Evolutionary conservation across 2,329 filamentous ascomycete genomes (phyloP).

Genomic region (Ramichloridium luteum): DNA sequence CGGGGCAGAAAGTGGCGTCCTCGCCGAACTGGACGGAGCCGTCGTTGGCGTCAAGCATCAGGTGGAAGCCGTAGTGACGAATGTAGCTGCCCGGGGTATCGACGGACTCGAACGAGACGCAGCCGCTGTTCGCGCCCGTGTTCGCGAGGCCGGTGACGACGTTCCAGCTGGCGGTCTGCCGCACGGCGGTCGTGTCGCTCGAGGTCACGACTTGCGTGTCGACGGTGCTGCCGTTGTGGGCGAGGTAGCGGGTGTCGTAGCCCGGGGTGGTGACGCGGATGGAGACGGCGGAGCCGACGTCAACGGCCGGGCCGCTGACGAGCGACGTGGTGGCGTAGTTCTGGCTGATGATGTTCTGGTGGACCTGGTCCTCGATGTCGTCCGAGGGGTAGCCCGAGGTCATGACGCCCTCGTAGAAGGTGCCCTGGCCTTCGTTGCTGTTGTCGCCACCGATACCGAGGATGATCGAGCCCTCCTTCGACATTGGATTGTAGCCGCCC

Average conservation of each 20-base stretch:
- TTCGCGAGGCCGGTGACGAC: conserved; percentile 39
- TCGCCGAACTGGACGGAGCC: conserved; percentile 45
- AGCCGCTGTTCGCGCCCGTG: conserved; percentile 40
- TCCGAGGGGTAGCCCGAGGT: conserved; percentile 50
- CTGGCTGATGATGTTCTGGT: conserved; percentile 34
- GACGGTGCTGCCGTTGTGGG: conserved; percentile 33
- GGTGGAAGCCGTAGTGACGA: conserved; percentile 43
- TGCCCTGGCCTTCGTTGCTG: conserved; percentile 44
- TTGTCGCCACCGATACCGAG: conserved; percentile 56
- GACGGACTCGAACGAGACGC: conserved; percentile 49
- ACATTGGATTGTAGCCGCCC: conserved; percentile 49
- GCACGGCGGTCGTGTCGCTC: conserved; percentile 9
- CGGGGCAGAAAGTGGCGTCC: conserved; percentile 52
- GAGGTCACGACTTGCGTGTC: conserved; percentile 5
- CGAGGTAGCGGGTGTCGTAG: conserved; percentile 43
- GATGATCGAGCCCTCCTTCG: conserved; percentile 51
- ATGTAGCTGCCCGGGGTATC: conserved; percentile 48
- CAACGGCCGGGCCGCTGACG: conserved; percentile 37
- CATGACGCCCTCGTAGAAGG: conserved; percentile 49
- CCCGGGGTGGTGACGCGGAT: conserved; percentile 44
- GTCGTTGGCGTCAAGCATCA: conserved; percentile 41
- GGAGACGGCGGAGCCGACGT: conserved; percentile 39
- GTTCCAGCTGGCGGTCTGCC: conserved; percentile 11
- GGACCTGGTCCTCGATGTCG: conserved; percentile 38
- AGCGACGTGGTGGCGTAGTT: conserved; percentile 40